Percentiles rank a stretch among this genome's conserved stretches.
Conservation (phyloP, 805 yeast species). For the Metschnikowia gruessii region DNA sequence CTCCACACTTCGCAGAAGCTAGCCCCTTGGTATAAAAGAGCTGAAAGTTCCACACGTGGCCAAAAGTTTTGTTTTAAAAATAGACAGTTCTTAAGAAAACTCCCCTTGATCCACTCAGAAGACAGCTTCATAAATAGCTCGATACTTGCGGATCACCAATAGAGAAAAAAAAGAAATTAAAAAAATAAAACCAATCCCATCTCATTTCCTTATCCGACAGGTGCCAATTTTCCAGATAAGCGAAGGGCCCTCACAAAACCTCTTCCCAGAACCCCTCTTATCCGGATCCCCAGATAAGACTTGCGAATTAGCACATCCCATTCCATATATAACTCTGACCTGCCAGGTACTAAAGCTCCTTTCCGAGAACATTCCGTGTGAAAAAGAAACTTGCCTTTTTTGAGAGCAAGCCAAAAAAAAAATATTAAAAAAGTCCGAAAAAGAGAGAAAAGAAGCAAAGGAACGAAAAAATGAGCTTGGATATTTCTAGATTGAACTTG, state of each 20-base stretch:
- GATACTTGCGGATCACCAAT: not conserved
- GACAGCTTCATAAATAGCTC: not conserved
- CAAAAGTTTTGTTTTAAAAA: not conserved
- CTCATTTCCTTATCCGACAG: slow-evolving; percentile 8
- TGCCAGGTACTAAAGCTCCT: not conserved
- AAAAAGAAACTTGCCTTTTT: no score
- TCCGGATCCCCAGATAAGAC: slow-evolving; percentile 7
- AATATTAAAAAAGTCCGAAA: no score
- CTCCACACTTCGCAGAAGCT: slow-evolving; percentile 12
- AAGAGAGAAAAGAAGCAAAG: no score
- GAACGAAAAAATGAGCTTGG: slow-evolving; percentile 16
- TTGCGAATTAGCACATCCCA: not conserved
- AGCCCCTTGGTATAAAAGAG: slow-evolving; percentile 7
- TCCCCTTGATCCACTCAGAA: no score
- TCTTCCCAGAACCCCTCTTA: slow-evolving; percentile 4
- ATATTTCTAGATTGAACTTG: slow-evolving; percentile 17
- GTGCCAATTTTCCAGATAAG: slow-evolving; percentile 6
- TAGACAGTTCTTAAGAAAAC: no score
- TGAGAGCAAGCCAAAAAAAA: no score
- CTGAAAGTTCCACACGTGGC: not conserved
- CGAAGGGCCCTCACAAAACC: slow-evolving; percentile 2
- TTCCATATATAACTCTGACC: not conserved
- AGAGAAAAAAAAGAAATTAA: not conserved
- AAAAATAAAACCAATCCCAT: not conserved
- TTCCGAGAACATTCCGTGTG: not conserved